These are phyloP conservation scores for Colletotrichum euphorbiae DNA, from an alignment of 2,329 filamentous ascomycete genomes.

Conservation along the genomic window DNA sequence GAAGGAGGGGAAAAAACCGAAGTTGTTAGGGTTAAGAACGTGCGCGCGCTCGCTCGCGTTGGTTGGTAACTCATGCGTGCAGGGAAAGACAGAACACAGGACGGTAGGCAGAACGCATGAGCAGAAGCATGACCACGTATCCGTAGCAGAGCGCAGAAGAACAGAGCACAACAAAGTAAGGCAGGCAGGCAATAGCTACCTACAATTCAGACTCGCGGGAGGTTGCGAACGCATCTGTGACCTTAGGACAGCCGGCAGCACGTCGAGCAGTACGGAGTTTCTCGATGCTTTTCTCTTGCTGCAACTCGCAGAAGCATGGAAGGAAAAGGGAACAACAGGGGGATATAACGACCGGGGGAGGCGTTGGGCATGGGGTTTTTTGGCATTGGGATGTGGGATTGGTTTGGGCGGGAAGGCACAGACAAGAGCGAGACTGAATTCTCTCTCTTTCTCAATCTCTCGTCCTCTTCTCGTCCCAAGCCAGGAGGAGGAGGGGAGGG, in stretches of 20 bases:
- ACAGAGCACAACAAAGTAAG: conserved; percentile 1
- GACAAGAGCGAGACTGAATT: no score
- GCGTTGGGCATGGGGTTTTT: conserved; percentile 9
- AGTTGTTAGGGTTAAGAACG: conserved; percentile 29
- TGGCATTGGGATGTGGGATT: conserved; percentile 18
- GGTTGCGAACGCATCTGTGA: conserved; percentile 20
- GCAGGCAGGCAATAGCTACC: not conserved
- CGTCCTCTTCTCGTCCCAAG: conserved; percentile 9
- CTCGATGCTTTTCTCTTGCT: conserved; percentile 38
- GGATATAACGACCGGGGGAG: conserved; percentile 38
- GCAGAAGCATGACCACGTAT: not conserved
- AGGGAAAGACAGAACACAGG: not conserved
- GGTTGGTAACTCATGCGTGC: conserved; percentile 3
- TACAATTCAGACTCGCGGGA: not conserved
- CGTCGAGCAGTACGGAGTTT: conserved; percentile 22
- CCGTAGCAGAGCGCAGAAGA: not conserved
- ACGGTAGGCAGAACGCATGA: conserved; percentile 1
- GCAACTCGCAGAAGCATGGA: conserved; percentile 35
- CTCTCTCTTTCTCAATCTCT: not conserved
- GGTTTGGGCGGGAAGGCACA: conserved; percentile 8
- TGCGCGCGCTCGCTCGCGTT: conserved; percentile 13
- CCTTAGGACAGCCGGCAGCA: conserved; percentile 12
- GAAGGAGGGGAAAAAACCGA: not conserved
- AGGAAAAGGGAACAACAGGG: conserved; percentile 33
- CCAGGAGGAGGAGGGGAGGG: conserved; percentile 22